A percentile compares a stretch with the other conserved stretches of the same genome.
Conservation (phyloP, 2,329 filamentous ascomycete species). For the Colletotrichum siamense region DNA sequence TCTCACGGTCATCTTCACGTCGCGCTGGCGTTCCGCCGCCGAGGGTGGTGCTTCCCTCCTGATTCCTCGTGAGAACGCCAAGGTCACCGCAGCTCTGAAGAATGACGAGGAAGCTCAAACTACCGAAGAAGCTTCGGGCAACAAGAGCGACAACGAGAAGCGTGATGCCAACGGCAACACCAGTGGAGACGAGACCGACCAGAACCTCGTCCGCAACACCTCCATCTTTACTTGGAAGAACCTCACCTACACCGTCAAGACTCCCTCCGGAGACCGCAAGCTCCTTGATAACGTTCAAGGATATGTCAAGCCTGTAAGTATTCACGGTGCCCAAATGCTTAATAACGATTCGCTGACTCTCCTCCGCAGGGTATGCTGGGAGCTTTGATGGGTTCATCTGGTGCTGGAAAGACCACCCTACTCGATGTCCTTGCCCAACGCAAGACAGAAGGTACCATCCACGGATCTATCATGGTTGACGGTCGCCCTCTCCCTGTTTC, state of each 20-base stretch:
- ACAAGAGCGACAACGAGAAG: slow-evolving; percentile 27
- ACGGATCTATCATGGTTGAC: slow-evolving; percentile 78
- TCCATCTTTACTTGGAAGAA: slow-evolving; percentile 79
- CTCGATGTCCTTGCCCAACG: slow-evolving; percentile 83
- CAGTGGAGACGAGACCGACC: slow-evolving; percentile 31
- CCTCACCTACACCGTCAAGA: slow-evolving; percentile 72
- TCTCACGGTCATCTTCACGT: slow-evolving; percentile 63
- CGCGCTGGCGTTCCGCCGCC: slow-evolving; percentile 58
- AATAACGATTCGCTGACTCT: background rate
- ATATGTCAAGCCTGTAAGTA: slow-evolving; percentile 74
- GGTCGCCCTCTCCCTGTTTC: slow-evolving; percentile 73
- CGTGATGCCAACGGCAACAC: slow-evolving; percentile 21
- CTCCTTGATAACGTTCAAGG: slow-evolving; percentile 83
- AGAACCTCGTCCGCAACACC: slow-evolving; percentile 63
- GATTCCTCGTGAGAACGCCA: slow-evolving; percentile 65
- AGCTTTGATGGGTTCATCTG: slow-evolving; percentile 81
- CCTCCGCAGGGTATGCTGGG: slow-evolving; percentile 63
- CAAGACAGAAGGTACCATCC: slow-evolving; percentile 78
- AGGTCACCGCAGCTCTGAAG: slow-evolving; percentile 34
- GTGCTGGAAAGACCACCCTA: slow-evolving; percentile 86
- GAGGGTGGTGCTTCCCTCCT: slow-evolving; percentile 61
- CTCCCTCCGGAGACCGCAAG: slow-evolving; percentile 63
- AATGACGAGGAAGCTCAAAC: slow-evolving; percentile 56
- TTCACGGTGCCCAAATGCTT: fast-evolving
- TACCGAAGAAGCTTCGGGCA: slow-evolving; percentile 23